A percentile compares a stretch with the other conserved stretches of the same genome.
phyloP scores from a whole-genome alignment of 129 eudicot genomes.

The Chrysanthemum seticuspe region DNA sequence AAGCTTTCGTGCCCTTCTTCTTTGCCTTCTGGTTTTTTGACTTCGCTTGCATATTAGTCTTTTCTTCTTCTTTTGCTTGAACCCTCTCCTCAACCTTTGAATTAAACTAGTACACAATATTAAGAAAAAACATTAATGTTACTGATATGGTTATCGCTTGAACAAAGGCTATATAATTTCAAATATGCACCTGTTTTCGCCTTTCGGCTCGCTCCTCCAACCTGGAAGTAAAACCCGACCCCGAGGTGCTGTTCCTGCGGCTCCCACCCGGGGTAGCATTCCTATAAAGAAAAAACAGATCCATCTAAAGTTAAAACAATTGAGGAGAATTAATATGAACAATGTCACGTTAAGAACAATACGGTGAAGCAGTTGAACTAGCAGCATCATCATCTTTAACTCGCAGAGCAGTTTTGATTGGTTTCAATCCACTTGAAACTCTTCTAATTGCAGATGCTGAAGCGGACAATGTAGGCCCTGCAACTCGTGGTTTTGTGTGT shows the following conservation, averaged over 20 bases:
- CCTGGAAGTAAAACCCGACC: conserved; percentile 58
- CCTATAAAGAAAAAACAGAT: conserved; percentile 6
- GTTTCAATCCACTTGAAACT: conserved; percentile 33
- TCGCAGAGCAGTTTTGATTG: conserved; percentile 24
- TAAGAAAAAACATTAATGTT: too few relatives aligned
- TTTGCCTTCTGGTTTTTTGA: conserved; percentile 38
- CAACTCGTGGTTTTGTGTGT: neutral
- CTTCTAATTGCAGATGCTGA: conserved; percentile 33
- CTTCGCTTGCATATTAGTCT: conserved; percentile 57
- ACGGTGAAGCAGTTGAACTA: conserved; percentile 64
- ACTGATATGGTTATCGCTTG: neutral
- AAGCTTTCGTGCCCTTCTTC: conserved; percentile 25
- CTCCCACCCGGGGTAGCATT: conserved; percentile 33
- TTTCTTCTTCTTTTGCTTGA: conserved; percentile 67
- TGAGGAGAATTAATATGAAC: neutral
- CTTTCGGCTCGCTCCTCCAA: conserved; percentile 89
- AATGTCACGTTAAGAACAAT: conserved; percentile 18
- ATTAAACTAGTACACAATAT: too few relatives aligned
- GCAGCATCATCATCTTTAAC: conserved; percentile 53
- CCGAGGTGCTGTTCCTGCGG: conserved; percentile 41
- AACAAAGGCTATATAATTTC: neutral
- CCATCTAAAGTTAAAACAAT: conserved; percentile 1
- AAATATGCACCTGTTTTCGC: conserved; percentile 62
- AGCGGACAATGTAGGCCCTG: conserved; percentile 27
- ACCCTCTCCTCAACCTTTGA: too few relatives aligned